These are phyloP conservation scores for Cyphellophora europaea DNA, from an alignment of 2,329 filamentous ascomycete genomes.

Conservation along the genomic window DNA sequence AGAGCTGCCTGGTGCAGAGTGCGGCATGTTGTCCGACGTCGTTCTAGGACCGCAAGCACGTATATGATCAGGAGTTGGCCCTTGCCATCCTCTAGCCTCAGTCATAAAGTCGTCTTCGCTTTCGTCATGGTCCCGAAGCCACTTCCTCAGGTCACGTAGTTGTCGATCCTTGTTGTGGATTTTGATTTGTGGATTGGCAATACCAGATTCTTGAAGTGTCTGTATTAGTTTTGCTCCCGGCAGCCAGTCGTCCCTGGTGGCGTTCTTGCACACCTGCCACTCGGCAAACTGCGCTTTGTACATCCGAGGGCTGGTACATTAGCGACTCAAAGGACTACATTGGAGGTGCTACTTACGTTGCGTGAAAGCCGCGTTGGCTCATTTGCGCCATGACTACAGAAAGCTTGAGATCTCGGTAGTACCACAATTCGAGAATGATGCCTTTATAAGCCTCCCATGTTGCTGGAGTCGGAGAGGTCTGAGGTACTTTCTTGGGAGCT, in stretches of 20 bases:
- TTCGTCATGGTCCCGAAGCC: constrained; percentile 2
- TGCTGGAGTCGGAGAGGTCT: no score
- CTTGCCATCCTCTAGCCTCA: no score
- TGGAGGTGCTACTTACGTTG: constrained; percentile 2
- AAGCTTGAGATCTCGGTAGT: no score
- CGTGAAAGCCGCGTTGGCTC: constrained; percentile 2
- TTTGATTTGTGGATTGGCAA: no score
- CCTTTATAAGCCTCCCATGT: no score
- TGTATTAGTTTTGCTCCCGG: constrained; percentile 1
- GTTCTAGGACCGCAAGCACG: no score
- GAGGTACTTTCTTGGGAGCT: no score
- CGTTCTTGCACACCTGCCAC: constrained; percentile 3
- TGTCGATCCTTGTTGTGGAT: constrained; percentile 5
- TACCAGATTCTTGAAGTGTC: no score
- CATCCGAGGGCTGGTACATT: constrained; percentile 2
- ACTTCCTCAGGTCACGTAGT: constrained; percentile 5
- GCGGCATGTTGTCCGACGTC: no score
- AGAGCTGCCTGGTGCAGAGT: no score
- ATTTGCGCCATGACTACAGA: constrained; percentile 3
- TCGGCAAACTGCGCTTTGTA: constrained; percentile 2
- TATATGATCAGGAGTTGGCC: no score
- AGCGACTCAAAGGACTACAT: neutral
- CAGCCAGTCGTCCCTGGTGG: constrained; percentile 4
- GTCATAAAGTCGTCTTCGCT: constrained; percentile 2
- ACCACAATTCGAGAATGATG: no score